These are phyloP conservation scores for Cytospora paraplurivora DNA, from an alignment of 2,329 filamentous ascomycete genomes.

Conservation along the genomic window DNA sequence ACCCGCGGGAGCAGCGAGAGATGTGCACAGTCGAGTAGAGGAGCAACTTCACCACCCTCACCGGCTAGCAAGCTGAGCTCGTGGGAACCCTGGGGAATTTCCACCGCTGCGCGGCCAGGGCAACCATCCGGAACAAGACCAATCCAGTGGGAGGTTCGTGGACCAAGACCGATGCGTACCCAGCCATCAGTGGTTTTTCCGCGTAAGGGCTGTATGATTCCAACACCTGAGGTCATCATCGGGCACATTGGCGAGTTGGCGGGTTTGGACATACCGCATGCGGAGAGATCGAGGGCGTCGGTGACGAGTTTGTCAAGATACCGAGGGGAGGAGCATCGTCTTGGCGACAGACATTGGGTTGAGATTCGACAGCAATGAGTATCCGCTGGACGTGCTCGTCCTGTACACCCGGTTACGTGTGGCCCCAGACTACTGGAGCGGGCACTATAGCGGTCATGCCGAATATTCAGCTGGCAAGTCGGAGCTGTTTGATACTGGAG, in stretches of 20 bases:
- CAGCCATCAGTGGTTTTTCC: neutral
- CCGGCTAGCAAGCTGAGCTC: slow-evolving; percentile 54
- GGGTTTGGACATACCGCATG: slow-evolving; percentile 44
- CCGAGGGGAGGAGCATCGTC: slow-evolving; percentile 54
- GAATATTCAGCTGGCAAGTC: neutral
- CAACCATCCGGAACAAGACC: neutral
- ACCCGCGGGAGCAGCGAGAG: slow-evolving; percentile 33
- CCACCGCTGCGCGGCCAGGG: slow-evolving; percentile 35
- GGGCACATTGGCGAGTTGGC: slow-evolving; percentile 42
- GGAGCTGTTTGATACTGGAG: neutral
- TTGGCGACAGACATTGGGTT: slow-evolving; percentile 49
- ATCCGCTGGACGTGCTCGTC: slow-evolving; percentile 43
- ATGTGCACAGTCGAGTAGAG: slow-evolving; percentile 48
- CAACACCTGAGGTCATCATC: slow-evolving; percentile 42
- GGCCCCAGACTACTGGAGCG: neutral
- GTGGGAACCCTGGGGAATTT: slow-evolving; percentile 48
- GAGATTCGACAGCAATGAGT: slow-evolving; percentile 49
- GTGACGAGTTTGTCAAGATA: slow-evolving; percentile 51
- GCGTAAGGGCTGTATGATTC: slow-evolving; percentile 31
- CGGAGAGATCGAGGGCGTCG: slow-evolving; percentile 44
- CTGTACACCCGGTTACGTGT: slow-evolving; percentile 42
- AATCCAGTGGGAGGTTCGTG: slow-evolving; percentile 45
- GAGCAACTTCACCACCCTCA: slow-evolving; percentile 35
- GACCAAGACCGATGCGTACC: slow-evolving; percentile 36
- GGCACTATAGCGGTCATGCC: slow-evolving; percentile 3